A percentile compares a stretch with the other conserved stretches of the same genome.
Evolutionary conservation across 2,329 filamentous ascomycete species (phyloP).

Genomic region (Dactylellina haptotyla): DNA sequence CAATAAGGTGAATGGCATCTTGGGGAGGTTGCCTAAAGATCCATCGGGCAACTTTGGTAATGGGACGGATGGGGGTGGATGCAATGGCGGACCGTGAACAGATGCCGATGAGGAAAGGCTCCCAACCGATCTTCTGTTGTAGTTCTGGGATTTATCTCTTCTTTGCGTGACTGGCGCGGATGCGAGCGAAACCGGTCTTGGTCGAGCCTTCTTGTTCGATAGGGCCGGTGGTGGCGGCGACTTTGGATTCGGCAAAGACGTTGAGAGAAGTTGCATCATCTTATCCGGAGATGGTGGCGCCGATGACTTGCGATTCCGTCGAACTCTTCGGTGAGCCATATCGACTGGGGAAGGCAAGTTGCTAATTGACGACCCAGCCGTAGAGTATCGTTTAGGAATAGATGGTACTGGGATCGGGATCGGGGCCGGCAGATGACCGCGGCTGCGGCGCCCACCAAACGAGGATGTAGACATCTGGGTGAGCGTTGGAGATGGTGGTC

Average conservation of each 20-base stretch:
- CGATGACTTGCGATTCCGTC: constrained; percentile 41
- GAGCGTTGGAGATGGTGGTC: constrained; percentile 44
- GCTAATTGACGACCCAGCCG: constrained; percentile 39
- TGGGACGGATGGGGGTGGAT: constrained; percentile 49
- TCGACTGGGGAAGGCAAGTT: constrained; percentile 44
- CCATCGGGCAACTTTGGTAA: constrained; percentile 45
- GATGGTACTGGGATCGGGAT: constrained; percentile 52
- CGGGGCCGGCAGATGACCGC: constrained; percentile 35
- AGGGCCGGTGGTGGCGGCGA: constrained; percentile 35
- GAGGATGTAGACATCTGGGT: constrained; percentile 47
- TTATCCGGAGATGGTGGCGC: constrained; percentile 46
- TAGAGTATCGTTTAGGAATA: constrained; percentile 48
- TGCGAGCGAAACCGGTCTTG: constrained; percentile 50
- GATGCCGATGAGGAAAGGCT: constrained; percentile 47
- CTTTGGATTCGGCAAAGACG: constrained; percentile 47
- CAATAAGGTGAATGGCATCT: constrained; percentile 22
- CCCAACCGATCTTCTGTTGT: constrained; percentile 47
- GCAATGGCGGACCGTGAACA: constrained; percentile 51
- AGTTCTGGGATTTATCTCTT: constrained; percentile 40
- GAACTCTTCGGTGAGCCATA: constrained; percentile 37
- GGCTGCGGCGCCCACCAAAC: constrained; percentile 37
- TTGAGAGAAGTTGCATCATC: constrained; percentile 30
- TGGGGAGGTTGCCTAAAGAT: constrained; percentile 38
- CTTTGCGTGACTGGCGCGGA: constrained; percentile 37
- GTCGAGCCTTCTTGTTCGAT: constrained; percentile 25